These are phyloP conservation scores for Blepharisma japonicum DNA, from an alignment of 73 alveolate genomes.

Conservation along the genomic window DNA sequence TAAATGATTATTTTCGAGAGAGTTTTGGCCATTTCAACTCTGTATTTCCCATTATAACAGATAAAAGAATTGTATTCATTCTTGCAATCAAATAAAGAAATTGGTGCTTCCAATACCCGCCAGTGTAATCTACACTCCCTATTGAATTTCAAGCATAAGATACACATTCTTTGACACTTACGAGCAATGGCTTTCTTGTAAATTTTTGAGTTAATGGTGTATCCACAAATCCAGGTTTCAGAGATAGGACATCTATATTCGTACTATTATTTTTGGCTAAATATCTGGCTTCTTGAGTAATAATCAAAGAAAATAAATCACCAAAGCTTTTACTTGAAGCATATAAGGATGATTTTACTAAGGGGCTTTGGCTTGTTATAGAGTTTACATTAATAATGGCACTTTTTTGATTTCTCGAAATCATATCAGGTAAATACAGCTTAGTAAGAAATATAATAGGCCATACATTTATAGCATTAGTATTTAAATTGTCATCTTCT, in stretches of 20 bases:
- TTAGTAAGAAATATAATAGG: background rate
- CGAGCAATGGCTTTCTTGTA: background rate
- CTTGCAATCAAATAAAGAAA: too few species aligned
- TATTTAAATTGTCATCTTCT: background rate
- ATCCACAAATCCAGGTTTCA: conserved; percentile 1
- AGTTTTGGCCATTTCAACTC: too few species aligned
- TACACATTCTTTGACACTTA: background rate
- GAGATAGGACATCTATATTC: background rate
- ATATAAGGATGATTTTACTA: conserved; percentile 36
- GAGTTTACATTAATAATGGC: conserved; percentile 20
- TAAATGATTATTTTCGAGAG: too few species aligned
- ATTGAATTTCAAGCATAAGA: background rate
- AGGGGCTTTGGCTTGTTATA: background rate
- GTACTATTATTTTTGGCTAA: background rate
- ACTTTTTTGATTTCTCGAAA: background rate
- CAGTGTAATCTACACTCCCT: background rate
- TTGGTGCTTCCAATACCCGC: conserved; percentile 28
- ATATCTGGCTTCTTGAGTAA: background rate
- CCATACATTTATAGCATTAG: conserved; percentile 5
- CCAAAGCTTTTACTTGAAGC: conserved; percentile 32
- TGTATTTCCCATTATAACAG: too few species aligned
- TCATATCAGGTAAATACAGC: background rate
- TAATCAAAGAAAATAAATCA: conserved; percentile 27
- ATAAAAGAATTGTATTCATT: too few species aligned
- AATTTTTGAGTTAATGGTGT: background rate